Percentiles rank a stretch among this genome's conserved stretches.
These are phyloP conservation scores for Daphne laureola DNA, from an alignment of 441 rosid species.

Conservation along the genomic window DNA sequence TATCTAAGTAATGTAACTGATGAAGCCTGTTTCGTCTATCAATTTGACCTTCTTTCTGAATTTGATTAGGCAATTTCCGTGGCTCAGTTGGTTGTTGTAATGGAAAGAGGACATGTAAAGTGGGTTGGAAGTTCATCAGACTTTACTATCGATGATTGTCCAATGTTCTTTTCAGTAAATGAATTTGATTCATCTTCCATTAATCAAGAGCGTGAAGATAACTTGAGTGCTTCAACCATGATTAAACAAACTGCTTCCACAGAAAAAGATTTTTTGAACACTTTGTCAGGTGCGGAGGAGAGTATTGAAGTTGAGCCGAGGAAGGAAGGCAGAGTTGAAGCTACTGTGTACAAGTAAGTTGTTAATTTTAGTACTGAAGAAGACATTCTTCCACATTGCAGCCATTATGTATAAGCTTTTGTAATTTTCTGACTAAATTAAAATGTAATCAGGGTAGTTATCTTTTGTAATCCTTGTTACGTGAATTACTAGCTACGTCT, in stretches of 20 bases:
- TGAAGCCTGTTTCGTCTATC: not conserved
- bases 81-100: conserved; percentile 70
- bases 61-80: conserved; percentile 71
- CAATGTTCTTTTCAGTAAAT: conserved; percentile 35
- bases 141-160: conserved; percentile 42
- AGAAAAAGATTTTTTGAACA: conserved; percentile 24
- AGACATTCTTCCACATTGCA: not conserved
- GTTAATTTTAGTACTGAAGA: conserved; percentile 8
- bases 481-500: no score
- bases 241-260: conserved; percentile 18
- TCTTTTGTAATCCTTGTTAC: not conserved
- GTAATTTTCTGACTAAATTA: conserved; percentile 3
- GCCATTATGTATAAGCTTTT: conserved; percentile 1
- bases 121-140: conserved; percentile 78
- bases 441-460: not conserved
- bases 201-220: conserved; percentile 22
- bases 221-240: conserved; percentile 20
- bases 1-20: not conserved
- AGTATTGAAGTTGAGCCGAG: conserved; percentile 59
- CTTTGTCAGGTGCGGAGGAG: conserved; percentile 44
- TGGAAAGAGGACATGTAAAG: conserved; percentile 72
- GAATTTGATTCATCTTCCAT: conserved; percentile 35
- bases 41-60: conserved; percentile 5
- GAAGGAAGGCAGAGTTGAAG: conserved; percentile 85
- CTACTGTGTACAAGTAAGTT: conserved; percentile 68